Evolutionary conservation across 768 basidiomycete species (phyloP), one percentile per base, ranked within the genome.

Genomic region (Boletus tylopilopsis): DNA sequence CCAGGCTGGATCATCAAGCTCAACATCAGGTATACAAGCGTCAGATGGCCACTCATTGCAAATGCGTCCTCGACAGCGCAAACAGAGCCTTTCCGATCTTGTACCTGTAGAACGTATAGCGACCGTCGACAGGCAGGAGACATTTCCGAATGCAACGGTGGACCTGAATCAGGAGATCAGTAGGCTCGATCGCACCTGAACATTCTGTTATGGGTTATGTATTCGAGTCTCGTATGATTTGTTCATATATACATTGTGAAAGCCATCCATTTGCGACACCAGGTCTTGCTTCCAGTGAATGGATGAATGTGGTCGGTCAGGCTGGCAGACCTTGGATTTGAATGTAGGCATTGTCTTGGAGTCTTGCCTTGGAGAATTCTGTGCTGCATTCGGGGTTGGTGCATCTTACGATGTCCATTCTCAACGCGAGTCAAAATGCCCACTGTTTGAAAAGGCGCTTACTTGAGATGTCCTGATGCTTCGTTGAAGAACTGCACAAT

Each of bases 101-200:
- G 76, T 91, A 27, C 63, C 78, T 15, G 85, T 91, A 5, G 72
- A 73, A 49, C 75, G 83, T 22, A 79, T 90, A 57, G 81, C 82
- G 5, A 73, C 70, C 33, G 68, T 87, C 52, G 79, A 84, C 60
- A 76, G 67, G 42, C 60, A 68, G 46, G 82, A 85, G 57, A 67
- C 69, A 12, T 90, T 91, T 64, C 68, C 72, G 42, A 73, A 82
- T 22, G 85, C 77, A 24, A 93, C 90, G 5, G 71, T 75, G 25
- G 78, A 77, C 47, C 66, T 91, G 47, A 91, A 92, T 65, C 66
- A 76, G 36, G 87, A 89, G 67, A 78, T 79, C 39, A 50, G 68
- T 60, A 61, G 71, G 67, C 59, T 70, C 19, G 56, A 57, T 48
- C 50, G 29, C 44, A 52, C 57, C 34, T 68, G 53, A 58, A 54